Evolutionary conservation across 108 stramenopile species (phyloP), one percentile per base, ranked within the genome.

Genomic region (Cyclostephanos invisitatus): DNA sequence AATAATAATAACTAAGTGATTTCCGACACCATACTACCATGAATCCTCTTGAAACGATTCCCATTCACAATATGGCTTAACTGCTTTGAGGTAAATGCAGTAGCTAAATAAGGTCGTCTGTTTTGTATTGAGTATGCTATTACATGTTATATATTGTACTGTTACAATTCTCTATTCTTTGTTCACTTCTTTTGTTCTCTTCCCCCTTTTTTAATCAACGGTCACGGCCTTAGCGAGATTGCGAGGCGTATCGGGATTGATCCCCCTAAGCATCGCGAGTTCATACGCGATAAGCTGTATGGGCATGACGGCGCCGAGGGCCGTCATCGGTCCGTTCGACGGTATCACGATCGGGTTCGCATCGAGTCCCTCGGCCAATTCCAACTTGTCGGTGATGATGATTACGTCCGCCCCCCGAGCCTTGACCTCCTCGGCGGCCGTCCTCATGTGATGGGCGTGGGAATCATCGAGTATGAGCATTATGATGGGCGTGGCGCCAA

Each of bases 181-280:
- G 29, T 27, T 18, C 28, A 18, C 5, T 15, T 32, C 17, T 4
- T 59, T 35, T 59, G 12, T 32, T 0, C 35, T 10, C 18, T 55
- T 18, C 24, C 25, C 29, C 4, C 27, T 4, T 29, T 0, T 42
- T 83, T 89, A 99, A 76, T 99, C 99, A 20, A 98, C 97, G 20
- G 99, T 99, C 18, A 99, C 99, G n/a, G 96, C 94, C 86, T 99
- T 99, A 46, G 99, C 99, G 53, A 99, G 88, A 81, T 99, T 99
- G 18, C 99, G 84, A 18, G 99, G 99, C 32, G 92, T 95, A 73
- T 99, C 99, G 21, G 98, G 97, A 70, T 98, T 96, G 86, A 98
- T 97, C 17, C 97, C 96, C 46, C 93, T 84, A n/a, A 98, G 49
- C 74, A 97, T 89, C 8, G 98, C 97, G 18, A 99, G 89, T 81